phyloP scores from a whole-genome alignment of 495 filamentous ascomycete genomes.

The Penicillium subrubescens region DNA sequence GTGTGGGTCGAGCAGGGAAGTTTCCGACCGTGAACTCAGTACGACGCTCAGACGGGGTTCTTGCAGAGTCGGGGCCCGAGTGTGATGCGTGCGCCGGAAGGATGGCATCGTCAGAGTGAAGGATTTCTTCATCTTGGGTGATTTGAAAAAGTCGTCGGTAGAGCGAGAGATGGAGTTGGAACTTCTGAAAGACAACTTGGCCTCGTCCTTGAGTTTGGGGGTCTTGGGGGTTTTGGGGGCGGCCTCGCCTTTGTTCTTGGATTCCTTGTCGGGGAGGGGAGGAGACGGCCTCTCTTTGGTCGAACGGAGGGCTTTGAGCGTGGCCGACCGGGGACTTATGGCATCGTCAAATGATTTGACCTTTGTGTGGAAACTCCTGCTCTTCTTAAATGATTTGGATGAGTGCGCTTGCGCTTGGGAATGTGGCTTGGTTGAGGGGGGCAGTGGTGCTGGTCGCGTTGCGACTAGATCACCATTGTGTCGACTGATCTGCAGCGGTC shows the following conservation, averaged over 20 bases:
- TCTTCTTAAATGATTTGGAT: slow-evolving; percentile 7
- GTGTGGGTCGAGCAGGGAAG: slow-evolving; percentile 14
- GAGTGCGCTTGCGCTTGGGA: not conserved
- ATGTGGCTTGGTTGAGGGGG: slow-evolving; percentile 32
- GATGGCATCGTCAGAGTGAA: slow-evolving; percentile 21
- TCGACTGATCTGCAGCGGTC: slow-evolving; percentile 42
- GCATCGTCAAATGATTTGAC: not conserved
- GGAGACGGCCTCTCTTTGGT: not conserved
- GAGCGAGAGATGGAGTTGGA: not conserved
- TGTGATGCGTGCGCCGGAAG: slow-evolving; percentile 14
- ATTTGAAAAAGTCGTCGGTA: not conserved
- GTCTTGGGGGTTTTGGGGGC: not conserved
- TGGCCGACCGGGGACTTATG: not conserved
- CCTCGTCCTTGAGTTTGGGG: not conserved
- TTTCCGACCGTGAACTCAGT: slow-evolving; percentile 20
- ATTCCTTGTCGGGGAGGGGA: not conserved
- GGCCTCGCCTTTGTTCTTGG: not conserved
- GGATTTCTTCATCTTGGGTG: slow-evolving; percentile 15
- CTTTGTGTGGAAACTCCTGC: slow-evolving; percentile 4
- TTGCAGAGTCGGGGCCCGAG: not conserved
- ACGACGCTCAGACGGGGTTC: slow-evolving; percentile 9
- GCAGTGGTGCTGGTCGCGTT: slow-evolving; percentile 39
- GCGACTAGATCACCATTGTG: slow-evolving; percentile 42
- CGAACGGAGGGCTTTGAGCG: not conserved
- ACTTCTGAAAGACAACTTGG: not conserved